Percentiles rank a stretch among this genome's conserved stretches.
Conservation (phyloP, 2,329 filamentous ascomycete genomes). For the Colletotrichum sansevieriae region DNA sequence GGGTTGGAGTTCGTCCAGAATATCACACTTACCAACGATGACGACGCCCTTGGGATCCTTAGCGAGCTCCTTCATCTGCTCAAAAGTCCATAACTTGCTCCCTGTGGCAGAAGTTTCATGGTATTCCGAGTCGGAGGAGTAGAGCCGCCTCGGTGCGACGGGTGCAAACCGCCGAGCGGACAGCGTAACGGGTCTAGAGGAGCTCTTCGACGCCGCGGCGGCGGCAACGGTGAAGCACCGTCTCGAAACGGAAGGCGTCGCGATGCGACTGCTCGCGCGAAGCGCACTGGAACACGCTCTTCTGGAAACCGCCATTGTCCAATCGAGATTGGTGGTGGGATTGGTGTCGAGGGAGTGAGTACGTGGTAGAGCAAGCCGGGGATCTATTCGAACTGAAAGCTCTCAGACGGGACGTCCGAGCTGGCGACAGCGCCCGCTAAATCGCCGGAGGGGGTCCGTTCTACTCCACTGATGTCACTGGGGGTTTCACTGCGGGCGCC, state of each 20-base stretch:
- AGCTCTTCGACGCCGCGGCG: not conserved
- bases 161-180: not conserved
- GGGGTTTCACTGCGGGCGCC: not conserved
- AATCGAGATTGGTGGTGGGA: not conserved
- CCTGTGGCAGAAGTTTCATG: constrained; percentile 39
- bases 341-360: not conserved
- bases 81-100: constrained; percentile 63
- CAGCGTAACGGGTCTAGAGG: not conserved
- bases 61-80: constrained; percentile 53
- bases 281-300: constrained; percentile 16
- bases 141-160: constrained; percentile 25
- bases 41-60: constrained; percentile 12
- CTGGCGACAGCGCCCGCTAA: not conserved
- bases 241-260: constrained; percentile 14
- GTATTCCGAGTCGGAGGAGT: constrained; percentile 29
- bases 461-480: constrained; percentile 1
- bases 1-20: no score
- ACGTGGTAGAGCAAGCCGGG: not conserved
- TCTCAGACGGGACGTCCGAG: not conserved
- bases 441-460: not conserved
- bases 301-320: constrained; percentile 14
- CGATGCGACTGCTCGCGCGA: constrained; percentile 3
- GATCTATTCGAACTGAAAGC: no score
- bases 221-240: constrained; percentile 12
- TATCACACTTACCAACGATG: constrained; percentile 30